Evolutionary conservation across 768 basidiomycete species (phyloP).

Genomic region (Strobilomyces dryophilus): DNA sequence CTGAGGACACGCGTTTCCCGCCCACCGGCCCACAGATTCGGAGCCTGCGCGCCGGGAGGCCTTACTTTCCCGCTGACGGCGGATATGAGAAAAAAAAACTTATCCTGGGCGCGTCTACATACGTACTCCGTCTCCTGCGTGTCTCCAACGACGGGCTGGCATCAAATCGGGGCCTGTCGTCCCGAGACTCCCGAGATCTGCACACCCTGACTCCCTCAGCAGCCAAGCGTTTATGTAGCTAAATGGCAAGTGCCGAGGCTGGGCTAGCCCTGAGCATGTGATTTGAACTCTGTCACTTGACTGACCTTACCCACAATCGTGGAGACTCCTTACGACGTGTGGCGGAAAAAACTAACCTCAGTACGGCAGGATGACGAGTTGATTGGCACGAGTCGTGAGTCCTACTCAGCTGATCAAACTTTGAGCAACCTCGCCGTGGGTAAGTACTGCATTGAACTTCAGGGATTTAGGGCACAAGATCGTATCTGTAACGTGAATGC

Average conservation of each 20-base stretch:
- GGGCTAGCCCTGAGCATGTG: not conserved
- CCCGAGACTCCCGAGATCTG: not conserved
- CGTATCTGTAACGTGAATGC: constrained; percentile 4
- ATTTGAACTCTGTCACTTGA: not conserved
- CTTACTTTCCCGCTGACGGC: too few relatives aligned
- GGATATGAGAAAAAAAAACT: too few relatives aligned
- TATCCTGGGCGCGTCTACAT: too few relatives aligned
- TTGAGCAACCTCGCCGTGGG: not conserved
- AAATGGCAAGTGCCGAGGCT: not conserved
- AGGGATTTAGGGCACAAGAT: not conserved
- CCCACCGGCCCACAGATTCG: too few relatives aligned
- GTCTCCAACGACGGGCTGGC: too few relatives aligned
- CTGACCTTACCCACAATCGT: not conserved
- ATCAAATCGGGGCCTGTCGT: not conserved
- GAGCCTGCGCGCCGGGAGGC: too few relatives aligned
- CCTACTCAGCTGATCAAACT: not conserved
- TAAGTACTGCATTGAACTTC: not conserved
- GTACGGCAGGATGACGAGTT: not conserved
- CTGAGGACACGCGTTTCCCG: too few relatives aligned
- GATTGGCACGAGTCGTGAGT: not conserved
- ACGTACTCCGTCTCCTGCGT: too few relatives aligned
- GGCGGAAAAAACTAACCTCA: too few relatives aligned
- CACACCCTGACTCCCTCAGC: not conserved
- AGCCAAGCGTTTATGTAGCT: not conserved
- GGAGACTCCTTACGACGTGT: too few relatives aligned